Percentiles rank a stretch among this genome's conserved stretches.
These are phyloP conservation scores for Cerrena zonata DNA, from an alignment of 1,284 basidiomycete species.

Conservation along the genomic window DNA sequence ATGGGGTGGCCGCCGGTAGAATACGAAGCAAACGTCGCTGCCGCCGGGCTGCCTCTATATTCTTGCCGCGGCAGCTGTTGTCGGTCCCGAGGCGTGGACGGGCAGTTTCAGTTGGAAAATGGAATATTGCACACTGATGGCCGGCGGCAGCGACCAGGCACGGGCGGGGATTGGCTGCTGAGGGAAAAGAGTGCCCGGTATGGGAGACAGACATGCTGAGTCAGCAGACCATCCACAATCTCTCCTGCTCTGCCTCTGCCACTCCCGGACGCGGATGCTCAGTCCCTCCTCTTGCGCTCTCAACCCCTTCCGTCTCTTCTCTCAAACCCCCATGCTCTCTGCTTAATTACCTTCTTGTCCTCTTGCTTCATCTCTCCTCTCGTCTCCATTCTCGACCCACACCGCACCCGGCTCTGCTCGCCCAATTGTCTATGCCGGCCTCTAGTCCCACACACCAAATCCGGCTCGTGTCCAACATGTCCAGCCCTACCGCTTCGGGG, in stretches of 20 bases:
- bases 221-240: too few relatives aligned
- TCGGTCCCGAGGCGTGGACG: neutral
- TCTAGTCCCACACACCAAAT: neutral
- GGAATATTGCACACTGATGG: too few relatives aligned
- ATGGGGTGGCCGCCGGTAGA: neutral
- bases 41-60: neutral
- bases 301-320: too few relatives aligned
- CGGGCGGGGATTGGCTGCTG: too few relatives aligned
- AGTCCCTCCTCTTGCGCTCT: too few relatives aligned
- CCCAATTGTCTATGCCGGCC: neutral
- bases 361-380: neutral
- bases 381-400: neutral
- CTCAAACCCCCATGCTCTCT: neutral
- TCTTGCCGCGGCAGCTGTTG: neutral
- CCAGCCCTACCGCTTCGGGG: conserved; percentile 1
- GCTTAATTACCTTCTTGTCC: neutral
- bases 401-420: neutral
- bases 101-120: neutral
- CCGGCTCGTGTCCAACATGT: neutral
- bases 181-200: too few relatives aligned
- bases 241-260: neutral
- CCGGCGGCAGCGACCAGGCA: neutral
- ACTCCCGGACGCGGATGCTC: neutral
- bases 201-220: too few relatives aligned
- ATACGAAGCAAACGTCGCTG: neutral